phyloP scores from a whole-genome alignment of 139 green algal genomes.

The Closterium sp. region DNA sequence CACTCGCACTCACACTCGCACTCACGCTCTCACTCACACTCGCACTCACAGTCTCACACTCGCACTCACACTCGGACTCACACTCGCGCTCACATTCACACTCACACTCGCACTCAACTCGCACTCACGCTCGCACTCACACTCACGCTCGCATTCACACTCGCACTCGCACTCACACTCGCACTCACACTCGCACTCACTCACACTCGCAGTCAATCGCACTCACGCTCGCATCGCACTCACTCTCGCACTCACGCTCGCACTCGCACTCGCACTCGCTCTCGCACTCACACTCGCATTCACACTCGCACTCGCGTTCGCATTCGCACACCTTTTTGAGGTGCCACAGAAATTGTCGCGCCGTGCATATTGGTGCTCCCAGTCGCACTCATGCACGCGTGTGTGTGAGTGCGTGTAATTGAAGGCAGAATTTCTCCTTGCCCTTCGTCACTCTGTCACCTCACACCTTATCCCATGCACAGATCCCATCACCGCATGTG shows the following conservation, averaged over 20 bases:
- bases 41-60: background rate
- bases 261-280: too few relatives aligned
- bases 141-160: background rate
- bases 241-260: too few relatives aligned
- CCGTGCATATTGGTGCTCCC: too few relatives aligned
- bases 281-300: too few relatives aligned
- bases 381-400: too few relatives aligned
- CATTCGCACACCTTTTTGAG: background rate
- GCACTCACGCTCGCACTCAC: background rate
- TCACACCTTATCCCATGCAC: background rate
- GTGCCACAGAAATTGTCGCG: too few relatives aligned
- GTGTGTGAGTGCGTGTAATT: too few relatives aligned
- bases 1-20: too few relatives aligned
- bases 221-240: too few relatives aligned
- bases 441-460: background rate
- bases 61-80: too few relatives aligned
- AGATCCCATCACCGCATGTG: conserved; percentile 61
- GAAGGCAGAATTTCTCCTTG: background rate
- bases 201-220: too few relatives aligned
- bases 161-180: background rate
- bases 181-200: background rate
- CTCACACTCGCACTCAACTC: background rate
- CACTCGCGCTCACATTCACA: too few relatives aligned
- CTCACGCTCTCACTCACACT: background rate
- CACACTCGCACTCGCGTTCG: background rate